Evolutionary conservation across 2,329 filamentous ascomycete species (phyloP).

Genomic region (Cryphonectria parasitica): DNA sequence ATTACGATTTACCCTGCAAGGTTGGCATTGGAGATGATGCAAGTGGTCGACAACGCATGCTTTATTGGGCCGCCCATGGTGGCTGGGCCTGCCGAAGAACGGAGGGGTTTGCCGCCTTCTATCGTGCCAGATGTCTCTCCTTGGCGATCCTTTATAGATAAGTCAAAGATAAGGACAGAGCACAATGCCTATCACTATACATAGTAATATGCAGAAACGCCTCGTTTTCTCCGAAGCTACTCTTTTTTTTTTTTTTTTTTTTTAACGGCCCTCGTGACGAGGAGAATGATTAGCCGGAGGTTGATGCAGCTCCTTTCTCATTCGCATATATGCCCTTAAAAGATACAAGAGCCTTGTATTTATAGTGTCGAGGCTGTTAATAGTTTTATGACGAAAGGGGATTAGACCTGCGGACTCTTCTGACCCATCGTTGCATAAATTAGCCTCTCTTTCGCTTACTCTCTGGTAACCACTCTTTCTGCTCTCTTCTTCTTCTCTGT

Average conservation of each 20-base stretch:
- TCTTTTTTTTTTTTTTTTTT: too few species aligned
- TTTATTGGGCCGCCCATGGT: background rate
- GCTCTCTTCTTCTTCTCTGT: background rate
- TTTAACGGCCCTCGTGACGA: background rate
- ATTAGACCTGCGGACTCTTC: background rate
- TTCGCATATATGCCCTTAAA: background rate
- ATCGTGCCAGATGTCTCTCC: background rate
- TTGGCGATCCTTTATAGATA: background rate
- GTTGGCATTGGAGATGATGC: constrained; percentile 4
- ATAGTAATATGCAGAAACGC: background rate
- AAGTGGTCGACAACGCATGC: background rate
- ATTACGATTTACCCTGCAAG: background rate
- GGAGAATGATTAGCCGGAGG: background rate
- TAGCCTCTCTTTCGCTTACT: background rate
- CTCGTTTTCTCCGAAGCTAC: background rate
- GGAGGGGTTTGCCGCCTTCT: constrained; percentile 1
- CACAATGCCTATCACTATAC: background rate
- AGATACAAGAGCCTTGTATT: background rate
- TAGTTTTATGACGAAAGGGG: too few species aligned
- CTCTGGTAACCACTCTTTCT: background rate
- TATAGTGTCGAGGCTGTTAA: background rate
- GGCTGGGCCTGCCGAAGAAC: constrained; percentile 10
- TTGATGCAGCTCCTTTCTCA: too few species aligned
- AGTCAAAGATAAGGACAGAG: background rate
- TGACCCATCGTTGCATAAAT: background rate